Evolutionary conservation across 2,329 filamentous ascomycete species (phyloP), one percentile per base, ranked within the genome.

Genomic region (Colletotrichum tamarilloi): DNA sequence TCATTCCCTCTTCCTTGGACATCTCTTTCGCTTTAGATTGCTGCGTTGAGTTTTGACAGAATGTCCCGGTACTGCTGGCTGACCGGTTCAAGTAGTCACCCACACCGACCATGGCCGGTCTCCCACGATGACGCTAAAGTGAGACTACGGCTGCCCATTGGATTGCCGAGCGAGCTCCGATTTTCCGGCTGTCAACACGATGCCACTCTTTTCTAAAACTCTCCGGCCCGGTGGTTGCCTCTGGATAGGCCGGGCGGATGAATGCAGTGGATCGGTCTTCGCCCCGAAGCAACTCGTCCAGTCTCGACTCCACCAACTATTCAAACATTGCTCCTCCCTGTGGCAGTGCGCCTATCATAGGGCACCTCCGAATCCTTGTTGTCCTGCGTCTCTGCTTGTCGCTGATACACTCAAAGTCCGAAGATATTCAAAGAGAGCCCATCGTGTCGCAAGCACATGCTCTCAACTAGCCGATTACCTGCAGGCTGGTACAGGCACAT

Each of bases 131-230:
- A 62, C 30, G 42, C 53, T 53, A 42, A 38, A 67, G 32, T 38
- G 32, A 14, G 12, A 32, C 22, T 3, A 16, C 30, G 42, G 28
- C 35, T n/a, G 53, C 30, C 30, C 9, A 64, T 24, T 46, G 59
- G 59, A 59, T 53, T 70, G 56, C 56, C 70, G 60, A 56, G 60
- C 60, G 24, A 32, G 49, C 70, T 56, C 60, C 67, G 67, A 59
- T 60, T 62, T 26, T 60, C 60, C 66, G 70, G 70, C 30, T 70
- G 55, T 62, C 62, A 56, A 30, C 42, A 65, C 32, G 26, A 55
- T 46, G 46, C 19, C 28, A n/a, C 62, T 22, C 19, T 24, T 38
- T 22, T 28, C 38, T n/a, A n/a, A 24, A 28, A 22, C 30, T 55
- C 19, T 30, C 22, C 38, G 6, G 22, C 22, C 35, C 38, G 24